phyloP scores from a whole-genome alignment of 305 asterid genomes.

The Plantago lanceolata region DNA sequence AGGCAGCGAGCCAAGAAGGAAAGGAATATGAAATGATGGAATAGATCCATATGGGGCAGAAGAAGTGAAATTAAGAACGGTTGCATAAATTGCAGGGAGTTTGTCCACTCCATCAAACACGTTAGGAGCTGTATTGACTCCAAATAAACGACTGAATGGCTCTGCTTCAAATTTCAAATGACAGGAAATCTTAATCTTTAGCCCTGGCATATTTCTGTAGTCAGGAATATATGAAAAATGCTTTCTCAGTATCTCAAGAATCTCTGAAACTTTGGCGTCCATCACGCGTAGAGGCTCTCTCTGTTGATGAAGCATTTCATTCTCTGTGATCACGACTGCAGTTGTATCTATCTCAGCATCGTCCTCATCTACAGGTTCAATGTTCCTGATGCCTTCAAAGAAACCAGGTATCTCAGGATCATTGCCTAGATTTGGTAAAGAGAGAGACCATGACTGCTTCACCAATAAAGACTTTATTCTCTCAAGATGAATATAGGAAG shows the following conservation, averaged over 20 bases:
- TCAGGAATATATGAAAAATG: conserved; percentile 81
- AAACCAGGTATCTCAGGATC: conserved; percentile 44
- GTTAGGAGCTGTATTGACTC: conserved; percentile 28
- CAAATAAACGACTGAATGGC: conserved; percentile 43
- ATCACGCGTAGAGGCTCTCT: conserved; percentile 74
- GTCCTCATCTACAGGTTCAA: conserved; percentile 37
- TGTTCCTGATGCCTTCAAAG: conserved; percentile 55
- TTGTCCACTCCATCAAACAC: conserved; percentile 43
- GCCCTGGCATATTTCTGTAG: conserved; percentile 68
- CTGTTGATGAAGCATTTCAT: conserved; percentile 35
- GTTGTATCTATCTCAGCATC: conserved; percentile 38
- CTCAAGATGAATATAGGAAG: conserved; percentile 62
- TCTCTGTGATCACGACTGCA: conserved; percentile 33
- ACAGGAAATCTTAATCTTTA: conserved; percentile 68
- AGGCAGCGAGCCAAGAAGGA: conserved; percentile 62
- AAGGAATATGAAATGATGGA: conserved; percentile 61
- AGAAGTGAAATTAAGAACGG: conserved; percentile 66
- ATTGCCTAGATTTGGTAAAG: conserved; percentile 50
- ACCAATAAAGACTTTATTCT: conserved; percentile 60
- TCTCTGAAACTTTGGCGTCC: conserved; percentile 79
- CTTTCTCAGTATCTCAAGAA: conserved; percentile 57
- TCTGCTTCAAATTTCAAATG: conserved; percentile 63
- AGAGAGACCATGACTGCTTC: conserved; percentile 87
- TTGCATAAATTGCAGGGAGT: conserved; percentile 79
- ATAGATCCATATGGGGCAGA: conserved; percentile 76